Percentiles rank a stretch among this genome's conserved stretches.
These are phyloP conservation scores for Solanum sitiens DNA, from an alignment of 257 asterid genomes.

Conservation along the genomic window DNA sequence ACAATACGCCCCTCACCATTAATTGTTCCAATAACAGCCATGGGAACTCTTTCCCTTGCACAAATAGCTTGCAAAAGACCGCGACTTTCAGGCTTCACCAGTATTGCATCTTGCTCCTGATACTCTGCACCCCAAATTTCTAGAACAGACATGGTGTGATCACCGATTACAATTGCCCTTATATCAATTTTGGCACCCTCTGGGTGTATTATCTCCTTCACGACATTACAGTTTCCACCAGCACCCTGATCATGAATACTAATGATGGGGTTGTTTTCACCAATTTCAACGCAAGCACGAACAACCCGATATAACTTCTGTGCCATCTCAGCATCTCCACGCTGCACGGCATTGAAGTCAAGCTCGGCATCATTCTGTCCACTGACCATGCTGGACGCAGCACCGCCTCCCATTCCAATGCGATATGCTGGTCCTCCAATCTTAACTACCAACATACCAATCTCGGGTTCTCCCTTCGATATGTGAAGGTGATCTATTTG, in stretches of 20 bases:
- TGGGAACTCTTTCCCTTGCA: conserved; percentile 77
- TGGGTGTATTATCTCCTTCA: conserved; percentile 69
- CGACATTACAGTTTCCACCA: conserved; percentile 74
- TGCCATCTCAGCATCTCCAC: conserved; percentile 96
- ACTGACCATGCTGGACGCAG: conserved; percentile 99
- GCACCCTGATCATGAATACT: conserved; percentile 96
- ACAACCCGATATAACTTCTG: conserved; percentile 85
- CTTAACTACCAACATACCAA: conserved; percentile 94
- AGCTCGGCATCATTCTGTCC: conserved; percentile 93
- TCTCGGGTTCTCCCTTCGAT: conserved; percentile 75
- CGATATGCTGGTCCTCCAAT: conserved; percentile 98
- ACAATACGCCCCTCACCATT: conserved; percentile 71
- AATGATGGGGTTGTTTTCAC: conserved; percentile 72
- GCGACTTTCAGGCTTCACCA: conserved; percentile 81
- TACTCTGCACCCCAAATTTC: conserved; percentile 99
- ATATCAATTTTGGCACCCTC: conserved; percentile 84
- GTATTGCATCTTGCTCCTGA: conserved; percentile 96
- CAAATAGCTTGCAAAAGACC: conserved; percentile 53
- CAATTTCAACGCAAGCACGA: conserved; percentile 89
- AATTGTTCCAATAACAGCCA: conserved; percentile 85
- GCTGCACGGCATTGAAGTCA: conserved; percentile 81
- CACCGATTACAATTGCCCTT: conserved; percentile 83
- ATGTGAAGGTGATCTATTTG: conserved; percentile 80
- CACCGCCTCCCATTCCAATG: conserved; percentile 98
- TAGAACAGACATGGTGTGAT: conserved; percentile 82